phyloP scores from a whole-genome alignment of 768 basidiomycete species.

The Coprinopsis marcescibilis region DNA sequence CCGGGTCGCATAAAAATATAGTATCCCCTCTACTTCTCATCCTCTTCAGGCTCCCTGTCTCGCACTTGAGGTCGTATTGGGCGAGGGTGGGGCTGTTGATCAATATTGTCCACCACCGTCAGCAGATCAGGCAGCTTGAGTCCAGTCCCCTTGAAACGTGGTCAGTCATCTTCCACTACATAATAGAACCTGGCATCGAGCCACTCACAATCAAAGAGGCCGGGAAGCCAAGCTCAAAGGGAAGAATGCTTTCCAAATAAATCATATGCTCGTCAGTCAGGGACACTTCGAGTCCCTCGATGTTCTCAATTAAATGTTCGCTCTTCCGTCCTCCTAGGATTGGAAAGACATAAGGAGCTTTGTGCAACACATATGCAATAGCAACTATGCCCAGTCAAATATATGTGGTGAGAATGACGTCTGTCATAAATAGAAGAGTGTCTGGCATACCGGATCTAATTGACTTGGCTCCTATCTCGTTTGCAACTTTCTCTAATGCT shows the following conservation, averaged over 20 bases:
- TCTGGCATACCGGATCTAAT: constrained; percentile 39
- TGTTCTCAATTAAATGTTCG: constrained; percentile 43
- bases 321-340: constrained; percentile 45
- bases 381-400: constrained; percentile 29
- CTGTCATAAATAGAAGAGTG: not conserved
- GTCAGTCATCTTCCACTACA: no score
- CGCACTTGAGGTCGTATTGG: no score
- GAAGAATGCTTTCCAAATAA: constrained; percentile 33
- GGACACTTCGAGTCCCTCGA: constrained; percentile 40
- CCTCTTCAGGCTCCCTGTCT: no score
- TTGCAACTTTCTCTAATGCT: constrained; percentile 45
- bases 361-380: constrained; percentile 50
- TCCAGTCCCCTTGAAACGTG: no score
- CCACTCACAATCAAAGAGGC: constrained; percentile 22
- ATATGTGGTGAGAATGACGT: not conserved
- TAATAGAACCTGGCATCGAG: no score
- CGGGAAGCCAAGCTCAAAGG: constrained; percentile 45
- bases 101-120: no score
- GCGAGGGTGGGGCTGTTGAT: no score
- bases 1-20: no score
- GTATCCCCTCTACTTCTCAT: no score
- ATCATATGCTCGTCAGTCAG: constrained; percentile 38
- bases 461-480: constrained; percentile 40
- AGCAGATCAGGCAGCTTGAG: no score
- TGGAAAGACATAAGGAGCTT: constrained; percentile 47